These are phyloP conservation scores for Esteya vermicola DNA, from an alignment of 2,329 filamentous ascomycete genomes.

Conservation along the genomic window DNA sequence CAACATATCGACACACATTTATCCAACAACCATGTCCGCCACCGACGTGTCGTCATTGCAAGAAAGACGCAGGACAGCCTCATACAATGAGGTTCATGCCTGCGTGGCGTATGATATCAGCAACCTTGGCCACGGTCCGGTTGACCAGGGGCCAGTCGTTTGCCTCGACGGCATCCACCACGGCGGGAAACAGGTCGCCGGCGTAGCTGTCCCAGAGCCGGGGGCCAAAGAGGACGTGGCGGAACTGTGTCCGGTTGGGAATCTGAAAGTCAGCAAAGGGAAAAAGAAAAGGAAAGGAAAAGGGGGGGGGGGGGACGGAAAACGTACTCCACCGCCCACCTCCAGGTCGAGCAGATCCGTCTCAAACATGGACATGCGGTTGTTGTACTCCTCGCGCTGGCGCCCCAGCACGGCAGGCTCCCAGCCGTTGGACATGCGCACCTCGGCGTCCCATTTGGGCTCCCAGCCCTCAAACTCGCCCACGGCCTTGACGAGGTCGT, in stretches of 20 bases:
- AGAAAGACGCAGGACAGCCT: not conserved
- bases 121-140: conserved; percentile 55
- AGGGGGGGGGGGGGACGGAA: not conserved
- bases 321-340: conserved; percentile 57
- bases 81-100: conserved; percentile 18
- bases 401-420: conserved; percentile 56
- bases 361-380: conserved; percentile 68
- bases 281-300: not conserved
- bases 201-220: conserved; percentile 60
- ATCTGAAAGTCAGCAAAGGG: conserved; percentile 34
- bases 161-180: conserved; percentile 63
- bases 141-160: conserved; percentile 58
- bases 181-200: conserved; percentile 63
- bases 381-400: conserved; percentile 63
- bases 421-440: conserved; percentile 62
- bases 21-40: not conserved
- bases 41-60: not conserved
- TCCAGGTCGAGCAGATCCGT: conserved; percentile 67
- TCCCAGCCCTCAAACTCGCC: conserved; percentile 63
- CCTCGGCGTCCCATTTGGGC: conserved; percentile 56
- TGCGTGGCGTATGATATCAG: conserved; percentile 50
- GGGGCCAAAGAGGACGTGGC: conserved; percentile 81
- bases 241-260: conserved; percentile 81
- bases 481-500: conserved; percentile 44
- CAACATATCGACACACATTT: too few species aligned